These are phyloP conservation scores for Leccinum olivaceopallidum DNA, from an alignment of 768 basidiomycete genomes.

Conservation along the genomic window DNA sequence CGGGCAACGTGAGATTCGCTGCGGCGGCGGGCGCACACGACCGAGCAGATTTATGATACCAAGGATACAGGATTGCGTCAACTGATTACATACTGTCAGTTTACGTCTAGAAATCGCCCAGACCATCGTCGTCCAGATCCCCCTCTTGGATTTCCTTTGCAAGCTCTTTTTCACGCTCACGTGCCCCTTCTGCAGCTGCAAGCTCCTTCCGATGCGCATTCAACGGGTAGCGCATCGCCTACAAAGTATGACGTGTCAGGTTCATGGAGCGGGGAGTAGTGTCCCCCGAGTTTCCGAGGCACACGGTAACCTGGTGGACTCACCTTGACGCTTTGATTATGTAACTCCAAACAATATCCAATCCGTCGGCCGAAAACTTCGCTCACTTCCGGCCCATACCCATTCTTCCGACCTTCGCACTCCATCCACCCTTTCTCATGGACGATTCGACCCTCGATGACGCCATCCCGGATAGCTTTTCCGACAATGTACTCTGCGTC, in stretches of 20 bases:
- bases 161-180: conserved; percentile 92
- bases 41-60: not conserved
- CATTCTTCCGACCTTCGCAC: conserved; percentile 75
- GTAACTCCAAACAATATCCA: conserved; percentile 87
- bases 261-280: not conserved
- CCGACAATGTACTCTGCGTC: conserved; percentile 98
- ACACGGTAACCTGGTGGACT: not conserved
- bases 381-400: conserved; percentile 90
- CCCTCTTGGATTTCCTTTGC: conserved; percentile 92
- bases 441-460: conserved; percentile 89
- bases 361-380: conserved; percentile 87
- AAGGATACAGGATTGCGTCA: not conserved
- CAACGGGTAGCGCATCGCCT: conserved; percentile 98
- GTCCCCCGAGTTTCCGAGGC: conserved; percentile 6
- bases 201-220: conserved; percentile 96
- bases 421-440: conserved; percentile 98
- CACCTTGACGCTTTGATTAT: conserved; percentile 98
- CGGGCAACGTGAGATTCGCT: conserved; percentile 4
- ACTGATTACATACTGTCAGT: not conserved
- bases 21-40: not conserved
- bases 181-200: conserved; percentile 87
- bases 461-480: conserved; percentile 95
- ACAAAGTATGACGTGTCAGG: conserved; percentile 1
- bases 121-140: conserved; percentile 74
- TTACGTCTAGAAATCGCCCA: conserved; percentile 30